These are phyloP conservation scores for Macrophomina phaseolina DNA, from an alignment of 2,329 filamentous ascomycete genomes.

Conservation along the genomic window DNA sequence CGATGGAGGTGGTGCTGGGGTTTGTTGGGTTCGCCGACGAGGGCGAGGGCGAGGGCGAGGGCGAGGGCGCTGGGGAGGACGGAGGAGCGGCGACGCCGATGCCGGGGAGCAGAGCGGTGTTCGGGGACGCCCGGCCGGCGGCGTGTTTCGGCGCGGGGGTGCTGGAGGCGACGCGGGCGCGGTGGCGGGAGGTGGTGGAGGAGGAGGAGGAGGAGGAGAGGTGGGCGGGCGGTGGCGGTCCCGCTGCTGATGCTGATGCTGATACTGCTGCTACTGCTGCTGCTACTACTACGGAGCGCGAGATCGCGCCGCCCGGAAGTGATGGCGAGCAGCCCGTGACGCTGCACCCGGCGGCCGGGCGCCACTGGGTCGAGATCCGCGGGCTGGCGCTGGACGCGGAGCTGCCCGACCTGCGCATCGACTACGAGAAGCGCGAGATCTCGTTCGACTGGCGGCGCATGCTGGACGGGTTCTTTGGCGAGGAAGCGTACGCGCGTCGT, in stretches of 20 bases:
- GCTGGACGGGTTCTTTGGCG: constrained; percentile 40
- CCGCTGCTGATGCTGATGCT: too few species aligned
- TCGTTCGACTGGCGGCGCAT: constrained; percentile 38
- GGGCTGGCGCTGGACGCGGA: constrained; percentile 33
- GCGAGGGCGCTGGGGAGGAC: not conserved
- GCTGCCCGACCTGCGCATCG: constrained; percentile 36
- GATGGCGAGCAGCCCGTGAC: not conserved
- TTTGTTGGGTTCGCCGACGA: not conserved
- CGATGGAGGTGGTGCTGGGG: not conserved
- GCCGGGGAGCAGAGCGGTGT: not conserved
- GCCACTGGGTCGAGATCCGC: constrained; percentile 13
- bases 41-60: not conserved
- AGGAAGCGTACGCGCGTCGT: constrained; percentile 30
- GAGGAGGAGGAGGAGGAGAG: too few species aligned
- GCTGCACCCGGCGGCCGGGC: not conserved
- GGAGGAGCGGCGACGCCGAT: not conserved
- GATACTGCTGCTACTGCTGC: not conserved
- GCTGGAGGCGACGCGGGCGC: constrained; percentile 5
- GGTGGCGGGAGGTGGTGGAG: constrained; percentile 3
- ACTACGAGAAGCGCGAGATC: constrained; percentile 33
- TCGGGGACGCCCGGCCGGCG: not conserved
- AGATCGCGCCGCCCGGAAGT: not conserved
- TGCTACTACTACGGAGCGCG: not conserved
- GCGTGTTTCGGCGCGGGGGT: constrained; percentile 3
- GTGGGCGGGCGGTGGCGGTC: not conserved